These are phyloP conservation scores for Zizania latifolia DNA, from an alignment of 176 grass and related monocot genomes.

Conservation along the genomic window DNA sequence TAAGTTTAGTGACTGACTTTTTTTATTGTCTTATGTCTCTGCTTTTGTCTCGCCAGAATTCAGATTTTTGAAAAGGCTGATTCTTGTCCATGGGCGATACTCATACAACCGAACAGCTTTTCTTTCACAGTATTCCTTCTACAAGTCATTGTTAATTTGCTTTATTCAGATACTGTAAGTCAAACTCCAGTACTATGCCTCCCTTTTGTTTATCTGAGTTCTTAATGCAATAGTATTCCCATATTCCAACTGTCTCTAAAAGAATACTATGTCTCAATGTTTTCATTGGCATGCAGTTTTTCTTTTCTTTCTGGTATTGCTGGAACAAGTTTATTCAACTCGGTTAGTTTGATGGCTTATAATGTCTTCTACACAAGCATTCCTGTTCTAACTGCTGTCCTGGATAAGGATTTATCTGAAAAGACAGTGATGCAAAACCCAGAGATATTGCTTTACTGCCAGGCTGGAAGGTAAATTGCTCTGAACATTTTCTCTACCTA, in stretches of 20 bases:
- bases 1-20: neutral
- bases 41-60: constrained; percentile 60
- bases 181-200: neutral
- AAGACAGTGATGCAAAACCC: constrained; percentile 95
- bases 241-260: neutral
- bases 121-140: constrained; percentile 97
- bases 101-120: constrained; percentile 94
- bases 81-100: constrained; percentile 95
- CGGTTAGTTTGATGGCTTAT: constrained; percentile 94
- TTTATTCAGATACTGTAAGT: constrained; percentile 99
- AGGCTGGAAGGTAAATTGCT: constrained; percentile 78
- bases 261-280: constrained; percentile 15
- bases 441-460: constrained; percentile 86
- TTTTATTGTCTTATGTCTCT: neutral
- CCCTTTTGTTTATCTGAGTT: constrained; percentile 9
- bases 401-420: constrained; percentile 94
- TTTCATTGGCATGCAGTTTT: constrained; percentile 56
- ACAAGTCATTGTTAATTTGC: constrained; percentile 97
- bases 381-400: constrained; percentile 80
- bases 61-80: constrained; percentile 88
- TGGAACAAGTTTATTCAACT: constrained; percentile 97
- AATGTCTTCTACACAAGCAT: constrained; percentile 98
- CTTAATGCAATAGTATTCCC: neutral
- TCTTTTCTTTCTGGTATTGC: constrained; percentile 96
- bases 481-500: neutral